A percentile compares a stretch with the other conserved stretches of the same genome.
These are phyloP conservation scores for Groenewaldozyma auringiensis DNA, from an alignment of 1,139 yeast genomes.

Conservation along the genomic window DNA sequence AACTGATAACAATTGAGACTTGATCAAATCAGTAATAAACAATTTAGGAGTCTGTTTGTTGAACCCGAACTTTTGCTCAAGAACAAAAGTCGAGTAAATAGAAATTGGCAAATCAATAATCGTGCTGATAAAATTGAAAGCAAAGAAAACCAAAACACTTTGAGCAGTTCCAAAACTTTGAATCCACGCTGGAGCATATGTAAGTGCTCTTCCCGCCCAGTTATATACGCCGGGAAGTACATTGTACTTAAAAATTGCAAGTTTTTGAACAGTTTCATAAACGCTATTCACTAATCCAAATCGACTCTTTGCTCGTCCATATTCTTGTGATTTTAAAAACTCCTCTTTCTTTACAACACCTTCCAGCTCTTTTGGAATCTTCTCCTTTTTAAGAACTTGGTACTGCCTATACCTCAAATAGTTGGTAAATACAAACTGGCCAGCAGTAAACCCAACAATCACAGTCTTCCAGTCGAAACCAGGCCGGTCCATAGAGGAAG, in stretches of 20 bases:
- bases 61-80: conserved; percentile 90
- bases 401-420: conserved; percentile 74
- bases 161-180: conserved; percentile 36
- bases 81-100: conserved; percentile 72
- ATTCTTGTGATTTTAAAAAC: conserved; percentile 68
- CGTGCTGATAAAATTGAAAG: conserved; percentile 42
- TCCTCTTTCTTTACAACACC: conserved; percentile 56
- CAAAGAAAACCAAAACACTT: conserved; percentile 55
- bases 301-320: conserved; percentile 72
- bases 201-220: conserved; percentile 39
- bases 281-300: conserved; percentile 55
- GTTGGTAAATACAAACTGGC: conserved; percentile 67
- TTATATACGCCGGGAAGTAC: conserved; percentile 65
- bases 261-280: conserved; percentile 48
- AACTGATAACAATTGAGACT: conserved; percentile 46
- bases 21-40: conserved; percentile 67
- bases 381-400: conserved; percentile 49
- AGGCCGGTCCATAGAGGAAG: conserved; percentile 44
- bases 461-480: conserved; percentile 71
- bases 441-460: conserved; percentile 65
- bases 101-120: conserved; percentile 56
- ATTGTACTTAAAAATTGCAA: conserved; percentile 53
- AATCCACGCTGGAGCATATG: conserved; percentile 31
- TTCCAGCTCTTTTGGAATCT: conserved; percentile 55
- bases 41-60: conserved; percentile 69